These are phyloP conservation scores for Fusarium xyrophilum DNA, from an alignment of 2,329 filamentous ascomycete species.

Conservation along the genomic window DNA sequence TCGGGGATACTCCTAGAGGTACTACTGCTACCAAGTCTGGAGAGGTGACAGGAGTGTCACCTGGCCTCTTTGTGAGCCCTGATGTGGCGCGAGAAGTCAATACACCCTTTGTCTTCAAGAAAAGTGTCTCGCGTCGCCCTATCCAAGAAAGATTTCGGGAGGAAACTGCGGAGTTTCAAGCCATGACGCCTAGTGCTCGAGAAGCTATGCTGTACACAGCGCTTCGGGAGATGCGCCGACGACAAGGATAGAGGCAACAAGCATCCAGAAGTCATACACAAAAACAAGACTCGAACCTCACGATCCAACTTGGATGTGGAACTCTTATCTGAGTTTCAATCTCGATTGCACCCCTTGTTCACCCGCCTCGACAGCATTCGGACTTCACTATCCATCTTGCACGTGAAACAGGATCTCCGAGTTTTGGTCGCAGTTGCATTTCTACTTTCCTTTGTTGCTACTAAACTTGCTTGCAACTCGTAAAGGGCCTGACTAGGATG, in stretches of 20 bases:
- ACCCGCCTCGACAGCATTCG: slow-evolving; percentile 7
- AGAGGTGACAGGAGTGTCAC: neutral
- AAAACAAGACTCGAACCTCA: too few species aligned
- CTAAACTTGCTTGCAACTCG: fast-evolving
- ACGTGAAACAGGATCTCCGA: slow-evolving; percentile 5
- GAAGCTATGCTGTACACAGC: neutral
- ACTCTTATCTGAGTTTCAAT: neutral
- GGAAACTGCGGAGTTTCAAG: neutral
- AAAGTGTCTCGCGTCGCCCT: neutral
- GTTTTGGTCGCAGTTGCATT: slow-evolving; percentile 15
- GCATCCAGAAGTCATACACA: neutral
- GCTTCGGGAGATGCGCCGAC: neutral
- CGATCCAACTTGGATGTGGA: neutral
- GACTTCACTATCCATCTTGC: slow-evolving; percentile 7
- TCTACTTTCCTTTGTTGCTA: neutral
- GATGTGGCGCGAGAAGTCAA: neutral
- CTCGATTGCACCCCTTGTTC: neutral
- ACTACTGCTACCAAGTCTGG: fast-evolving
- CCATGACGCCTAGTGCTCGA: neutral
- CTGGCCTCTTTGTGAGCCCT: neutral
- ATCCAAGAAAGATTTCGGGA: neutral
- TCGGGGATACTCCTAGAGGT: fast-evolving
- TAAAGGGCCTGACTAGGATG: neutral
- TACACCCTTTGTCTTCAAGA: neutral
- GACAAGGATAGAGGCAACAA: neutral